Base-by-base conservation (phyloP, 495 filamentous ascomycete species). In the Talaromyces trachyspermus region DNA sequence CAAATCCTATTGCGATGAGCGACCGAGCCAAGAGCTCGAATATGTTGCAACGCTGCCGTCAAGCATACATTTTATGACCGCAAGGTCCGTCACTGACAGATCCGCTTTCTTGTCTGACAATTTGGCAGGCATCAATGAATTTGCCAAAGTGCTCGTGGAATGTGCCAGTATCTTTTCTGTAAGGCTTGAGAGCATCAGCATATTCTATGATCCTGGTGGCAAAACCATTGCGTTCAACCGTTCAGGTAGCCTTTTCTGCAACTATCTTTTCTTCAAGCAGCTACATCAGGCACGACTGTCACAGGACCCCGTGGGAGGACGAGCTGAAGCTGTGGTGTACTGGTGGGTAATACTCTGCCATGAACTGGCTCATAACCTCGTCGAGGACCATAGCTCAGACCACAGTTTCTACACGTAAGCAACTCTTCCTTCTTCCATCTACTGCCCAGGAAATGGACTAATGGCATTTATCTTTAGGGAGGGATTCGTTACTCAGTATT, bases 301-400 rank as follows among this genome's bases (percentile, higher is more conserved):
- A 12, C 60, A 66, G 49, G 59, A 54, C 26, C 32, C 66, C 18
- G 55, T 29, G 18, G 60, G 70, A 36, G 74, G 68, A 37, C 76
- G 60, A 59, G 72, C 72, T 4, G 80, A 89, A 30, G 88, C 89
- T 1, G 60, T 82, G 27, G 76, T 84, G 6, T 95, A 90, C 69
- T 98, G 92, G 92, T 95, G 83, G 77, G 83, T 95, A 37, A 85
- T 86, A 11, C 57, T 95, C 49, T 89, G 87, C 39, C 92, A 98
- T 63, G 92, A 98, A 66, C 62, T 98, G 54, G 90, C 94, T 39
- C 92, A 98, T 64, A 97, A 97, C 58, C 62, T 98, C 25, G 86
- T 95, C 10, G 68, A 64, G 17, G 79, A 80, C 43, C 89, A 95
- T 64, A 85, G 83, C 58, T 72, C 85, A 15, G 80, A 86, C 37